These are phyloP conservation scores for Pseudevernia furfuracea DNA, from an alignment of 495 filamentous ascomycete genomes.

Conservation along the genomic window DNA sequence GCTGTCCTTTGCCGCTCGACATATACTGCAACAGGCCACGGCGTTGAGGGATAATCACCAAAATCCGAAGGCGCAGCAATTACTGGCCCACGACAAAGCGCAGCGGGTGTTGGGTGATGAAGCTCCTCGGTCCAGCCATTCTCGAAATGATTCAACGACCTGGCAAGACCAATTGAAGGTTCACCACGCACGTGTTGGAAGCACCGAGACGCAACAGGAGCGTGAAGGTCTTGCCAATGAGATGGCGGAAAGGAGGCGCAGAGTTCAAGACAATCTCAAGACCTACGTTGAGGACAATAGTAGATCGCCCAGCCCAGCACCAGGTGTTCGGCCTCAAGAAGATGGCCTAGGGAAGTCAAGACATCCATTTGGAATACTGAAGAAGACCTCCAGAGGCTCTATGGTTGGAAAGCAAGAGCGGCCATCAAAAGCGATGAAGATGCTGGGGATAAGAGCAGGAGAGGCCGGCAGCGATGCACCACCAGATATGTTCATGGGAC, in stretches of 20 bases:
- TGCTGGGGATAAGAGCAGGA: conserved; percentile 50
- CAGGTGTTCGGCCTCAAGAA: conserved; percentile 41
- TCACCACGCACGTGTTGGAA: conserved; percentile 45
- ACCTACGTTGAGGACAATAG: conserved; percentile 62
- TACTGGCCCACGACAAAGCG: conserved; percentile 24
- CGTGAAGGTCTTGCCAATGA: conserved; percentile 73
- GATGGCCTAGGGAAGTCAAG: conserved; percentile 36
- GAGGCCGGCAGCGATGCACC: conserved; percentile 12
- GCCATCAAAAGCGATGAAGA: conserved; percentile 59
- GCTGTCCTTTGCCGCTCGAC: conserved; percentile 28
- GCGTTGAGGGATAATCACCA: conserved; percentile 29
- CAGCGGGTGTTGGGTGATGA: conserved; percentile 26
- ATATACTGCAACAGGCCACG: conserved; percentile 31
- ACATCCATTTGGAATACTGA: conserved; percentile 61
- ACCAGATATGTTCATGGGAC: conserved; percentile 14
- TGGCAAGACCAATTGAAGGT: conserved; percentile 26
- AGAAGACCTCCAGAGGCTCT: conserved; percentile 58
- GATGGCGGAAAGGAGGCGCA: conserved; percentile 66
- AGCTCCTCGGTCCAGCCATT: conserved; percentile 21
- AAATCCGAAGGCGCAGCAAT: conserved; percentile 25
- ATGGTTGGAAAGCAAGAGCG: conserved; percentile 43
- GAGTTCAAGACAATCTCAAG: conserved; percentile 73
- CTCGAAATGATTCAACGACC: conserved; percentile 11
- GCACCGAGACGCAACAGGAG: conserved; percentile 56
- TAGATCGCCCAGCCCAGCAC: conserved; percentile 45